Percentiles rank a stretch among this genome's conserved stretches.
Conservation (phyloP, 2,329 filamentous ascomycete genomes). For the Sordariomycetes sp. region DNA sequence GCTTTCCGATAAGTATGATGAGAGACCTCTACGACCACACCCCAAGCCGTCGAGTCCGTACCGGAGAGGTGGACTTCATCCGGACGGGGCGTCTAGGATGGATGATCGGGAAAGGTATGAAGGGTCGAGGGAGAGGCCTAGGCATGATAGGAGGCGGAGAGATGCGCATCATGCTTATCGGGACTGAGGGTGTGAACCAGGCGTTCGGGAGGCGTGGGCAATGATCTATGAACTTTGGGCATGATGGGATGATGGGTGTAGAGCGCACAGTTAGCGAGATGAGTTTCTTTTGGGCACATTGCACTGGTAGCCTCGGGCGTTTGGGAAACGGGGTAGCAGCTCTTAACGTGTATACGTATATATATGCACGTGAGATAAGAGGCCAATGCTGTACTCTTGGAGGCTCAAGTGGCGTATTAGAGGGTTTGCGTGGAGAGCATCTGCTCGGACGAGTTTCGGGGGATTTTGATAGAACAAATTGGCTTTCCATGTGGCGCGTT, state of each 20-base stretch:
- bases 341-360: too few relatives aligned
- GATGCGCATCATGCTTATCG: constrained; percentile 11
- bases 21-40: neutral
- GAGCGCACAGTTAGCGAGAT: too few relatives aligned
- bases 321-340: too few relatives aligned
- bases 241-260: neutral
- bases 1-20: neutral
- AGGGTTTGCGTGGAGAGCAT: too few relatives aligned
- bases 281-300: too few relatives aligned
- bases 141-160: constrained; percentile 22
- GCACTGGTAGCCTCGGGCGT: too few relatives aligned
- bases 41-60: neutral
- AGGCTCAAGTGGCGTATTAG: too few relatives aligned
- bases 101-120: constrained; percentile 11
- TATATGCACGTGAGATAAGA: too few relatives aligned
- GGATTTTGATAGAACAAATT: too few relatives aligned
- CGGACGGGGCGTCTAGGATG: neutral
- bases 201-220: neutral
- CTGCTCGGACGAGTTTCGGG: too few relatives aligned
- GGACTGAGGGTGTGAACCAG: constrained; percentile 10
- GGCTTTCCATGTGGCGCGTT: too few relatives aligned
- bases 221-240: neutral
- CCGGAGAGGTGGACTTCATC: neutral
- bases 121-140: constrained; percentile 19
- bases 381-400: too few relatives aligned